Conservation (phyloP, 2,329 filamentous ascomycete genomes). For the Nigrograna mackinnonii region DNA sequence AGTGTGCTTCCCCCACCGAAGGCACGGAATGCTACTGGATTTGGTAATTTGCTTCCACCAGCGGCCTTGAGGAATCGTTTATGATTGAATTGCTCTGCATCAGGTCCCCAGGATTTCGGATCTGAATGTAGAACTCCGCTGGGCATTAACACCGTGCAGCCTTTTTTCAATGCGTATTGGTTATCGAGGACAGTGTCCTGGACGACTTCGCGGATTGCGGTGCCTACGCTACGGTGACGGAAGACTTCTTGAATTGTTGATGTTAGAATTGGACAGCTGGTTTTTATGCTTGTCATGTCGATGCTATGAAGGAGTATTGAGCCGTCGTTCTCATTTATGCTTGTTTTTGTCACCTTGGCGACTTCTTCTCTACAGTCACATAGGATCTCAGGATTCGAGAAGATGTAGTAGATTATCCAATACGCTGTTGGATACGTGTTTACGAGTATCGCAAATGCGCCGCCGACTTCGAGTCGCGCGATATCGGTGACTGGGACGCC, state of each 20-base stretch:
- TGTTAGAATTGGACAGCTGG: conserved; percentile 28
- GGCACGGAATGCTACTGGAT: conserved; percentile 21
- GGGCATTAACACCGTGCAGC: conserved; percentile 28
- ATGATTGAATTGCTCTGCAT: conserved; percentile 30
- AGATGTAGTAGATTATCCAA: conserved; percentile 43
- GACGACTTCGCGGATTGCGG: conserved; percentile 22
- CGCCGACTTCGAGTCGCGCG: conserved; percentile 38
- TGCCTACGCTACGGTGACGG: background rate
- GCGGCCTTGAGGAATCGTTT: conserved; percentile 25
- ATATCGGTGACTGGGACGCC: conserved; percentile 18
- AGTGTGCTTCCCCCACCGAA: conserved; percentile 34
- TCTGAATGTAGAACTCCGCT: conserved; percentile 26
- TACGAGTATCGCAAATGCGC: conserved; percentile 38
- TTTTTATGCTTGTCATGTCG: conserved; percentile 22
- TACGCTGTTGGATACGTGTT: conserved; percentile 44
- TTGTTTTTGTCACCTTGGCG: background rate
- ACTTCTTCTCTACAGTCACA: conserved; percentile 30
- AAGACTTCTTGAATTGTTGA: background rate
- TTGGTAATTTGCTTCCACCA: conserved; percentile 6
- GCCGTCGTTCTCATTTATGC: background rate
- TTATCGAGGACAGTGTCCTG: conserved; percentile 31
- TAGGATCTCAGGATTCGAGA: conserved; percentile 33
- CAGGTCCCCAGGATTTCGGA: conserved; percentile 28
- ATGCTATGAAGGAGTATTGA: conserved; percentile 8
- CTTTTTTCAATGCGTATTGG: conserved; percentile 35